A percentile compares a stretch with the other conserved stretches of the same genome.
Evolutionary conservation across 225 moss, liverwort and hornwort species (phyloP).

Genomic region (Antitrichia curtipendula): DNA sequence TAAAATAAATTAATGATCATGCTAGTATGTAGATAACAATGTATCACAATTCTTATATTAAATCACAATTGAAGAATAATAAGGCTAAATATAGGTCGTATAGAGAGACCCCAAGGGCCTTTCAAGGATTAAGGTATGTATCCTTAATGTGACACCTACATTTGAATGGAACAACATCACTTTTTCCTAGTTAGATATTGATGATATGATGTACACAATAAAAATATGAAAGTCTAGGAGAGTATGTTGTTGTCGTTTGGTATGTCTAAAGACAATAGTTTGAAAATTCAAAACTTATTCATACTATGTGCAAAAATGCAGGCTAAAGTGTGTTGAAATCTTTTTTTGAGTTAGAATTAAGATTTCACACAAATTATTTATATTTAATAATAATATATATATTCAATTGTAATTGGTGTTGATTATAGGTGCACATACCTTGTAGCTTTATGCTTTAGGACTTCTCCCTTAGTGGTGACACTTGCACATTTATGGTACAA

Average conservation of each 20-base stretch:
- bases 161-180: background rate
- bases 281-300: background rate
- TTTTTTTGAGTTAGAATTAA: background rate
- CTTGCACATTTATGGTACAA: too few relatives aligned
- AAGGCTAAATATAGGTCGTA: too few relatives aligned
- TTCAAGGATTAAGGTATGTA: background rate
- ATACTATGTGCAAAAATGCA: background rate
- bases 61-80: too few relatives aligned
- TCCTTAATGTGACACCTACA: background rate
- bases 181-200: background rate
- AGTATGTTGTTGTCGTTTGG: background rate
- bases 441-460: background rate
- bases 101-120: too few relatives aligned
- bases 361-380: too few relatives aligned
- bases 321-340: background rate
- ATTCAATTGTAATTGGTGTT: background rate
- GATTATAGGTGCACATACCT: background rate
- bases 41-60: too few relatives aligned
- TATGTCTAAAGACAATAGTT: background rate
- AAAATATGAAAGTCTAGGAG: background rate
- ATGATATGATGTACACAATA: accelerated
- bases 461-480: too few relatives aligned
- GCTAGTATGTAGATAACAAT: too few relatives aligned
- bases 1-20: too few relatives aligned
- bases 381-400: background rate